Conservation (phyloP, 2,329 filamentous ascomycete genomes). For the Scytalidium sp. region DNA sequence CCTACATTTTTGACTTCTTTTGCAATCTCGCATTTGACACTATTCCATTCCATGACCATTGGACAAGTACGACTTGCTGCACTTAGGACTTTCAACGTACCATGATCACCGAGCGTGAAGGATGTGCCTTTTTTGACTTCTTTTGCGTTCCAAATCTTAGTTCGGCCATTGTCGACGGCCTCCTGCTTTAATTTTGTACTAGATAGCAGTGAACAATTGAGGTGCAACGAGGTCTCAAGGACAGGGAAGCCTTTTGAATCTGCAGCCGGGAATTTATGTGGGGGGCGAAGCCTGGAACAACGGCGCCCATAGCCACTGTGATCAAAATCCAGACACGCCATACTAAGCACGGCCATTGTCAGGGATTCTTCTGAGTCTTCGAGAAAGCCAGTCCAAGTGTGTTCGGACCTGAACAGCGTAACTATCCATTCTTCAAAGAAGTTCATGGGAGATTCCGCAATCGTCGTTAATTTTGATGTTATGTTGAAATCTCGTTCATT, state of each 20-base stretch:
- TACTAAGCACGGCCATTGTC: slow-evolving; percentile 10
- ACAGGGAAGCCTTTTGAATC: too few species aligned
- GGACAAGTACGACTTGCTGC: neutral
- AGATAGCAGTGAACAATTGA: too few species aligned
- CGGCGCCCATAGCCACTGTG: slow-evolving; percentile 3
- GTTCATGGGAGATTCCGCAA: neutral
- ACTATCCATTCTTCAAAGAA: slow-evolving; percentile 4
- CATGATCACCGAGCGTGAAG: slow-evolving; percentile 2
- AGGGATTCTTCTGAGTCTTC: slow-evolving; percentile 10
- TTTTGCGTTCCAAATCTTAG: neutral
- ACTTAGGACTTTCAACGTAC: slow-evolving; percentile 1
- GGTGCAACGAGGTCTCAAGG: too few species aligned
- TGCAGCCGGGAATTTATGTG: too few species aligned
- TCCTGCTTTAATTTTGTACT: too few species aligned
- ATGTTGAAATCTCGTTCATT: neutral
- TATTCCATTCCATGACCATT: slow-evolving; percentile 2
- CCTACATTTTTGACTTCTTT: slow-evolving; percentile 9
- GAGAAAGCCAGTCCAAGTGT: slow-evolving; percentile 9
- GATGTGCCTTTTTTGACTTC: neutral
- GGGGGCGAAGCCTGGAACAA: neutral
- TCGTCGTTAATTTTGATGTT: neutral
- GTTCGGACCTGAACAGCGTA: slow-evolving; percentile 5
- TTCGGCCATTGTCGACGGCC: too few species aligned
- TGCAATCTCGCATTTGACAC: too few species aligned
- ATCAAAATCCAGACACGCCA: slow-evolving; percentile 11